Percentiles rank a stretch among this genome's conserved stretches.
Conservation (phyloP, 768 basidiomycete genomes). For the Mycena vulgaris region DNA sequence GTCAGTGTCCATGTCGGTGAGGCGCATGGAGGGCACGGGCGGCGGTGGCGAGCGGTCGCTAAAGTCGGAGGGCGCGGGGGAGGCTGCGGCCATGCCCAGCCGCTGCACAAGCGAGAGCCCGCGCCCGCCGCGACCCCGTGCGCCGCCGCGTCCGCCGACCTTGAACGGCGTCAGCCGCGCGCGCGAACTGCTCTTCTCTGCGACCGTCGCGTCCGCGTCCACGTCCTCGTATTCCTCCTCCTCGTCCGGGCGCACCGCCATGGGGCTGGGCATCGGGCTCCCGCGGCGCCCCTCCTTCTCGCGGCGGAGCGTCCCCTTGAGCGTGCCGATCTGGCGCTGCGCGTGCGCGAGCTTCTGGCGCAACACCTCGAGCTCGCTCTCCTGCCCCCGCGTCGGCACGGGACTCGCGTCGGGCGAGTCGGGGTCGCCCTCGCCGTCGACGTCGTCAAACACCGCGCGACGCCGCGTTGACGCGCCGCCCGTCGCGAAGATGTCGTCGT, state of each 20-base stretch:
- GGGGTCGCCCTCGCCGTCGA: conserved; percentile 61
- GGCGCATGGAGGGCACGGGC: conserved; percentile 55
- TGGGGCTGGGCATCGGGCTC: conserved; percentile 63
- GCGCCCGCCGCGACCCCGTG: conserved; percentile 61
- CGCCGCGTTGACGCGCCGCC: conserved; percentile 77
- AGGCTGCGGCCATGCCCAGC: conserved; percentile 70
- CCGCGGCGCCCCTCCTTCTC: conserved; percentile 85
- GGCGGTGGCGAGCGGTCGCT: too few relatives aligned
- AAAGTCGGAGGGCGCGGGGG: conserved; percentile 66
- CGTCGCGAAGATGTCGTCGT: conserved; percentile 78
- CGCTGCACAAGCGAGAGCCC: conserved; percentile 73
- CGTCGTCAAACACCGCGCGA: conserved; percentile 65
- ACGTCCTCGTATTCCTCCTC: conserved; percentile 63
- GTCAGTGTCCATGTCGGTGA: conserved; percentile 31
- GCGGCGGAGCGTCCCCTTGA: conserved; percentile 83
- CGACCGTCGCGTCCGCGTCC: conserved; percentile 60
- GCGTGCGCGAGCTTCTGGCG: conserved; percentile 89
- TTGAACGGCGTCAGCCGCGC: conserved; percentile 71
- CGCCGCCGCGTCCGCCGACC: conserved; percentile 62
- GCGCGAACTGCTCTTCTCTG: conserved; percentile 50
- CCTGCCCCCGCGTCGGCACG: conserved; percentile 35
- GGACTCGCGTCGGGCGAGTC: conserved; percentile 79
- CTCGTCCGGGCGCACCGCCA: conserved; percentile 51
- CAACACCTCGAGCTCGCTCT: conserved; percentile 82
- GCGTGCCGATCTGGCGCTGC: conserved; percentile 86